Evolutionary conservation across 352 stramenopile species (phyloP).

Genomic region (Phytophthora vignae): DNA sequence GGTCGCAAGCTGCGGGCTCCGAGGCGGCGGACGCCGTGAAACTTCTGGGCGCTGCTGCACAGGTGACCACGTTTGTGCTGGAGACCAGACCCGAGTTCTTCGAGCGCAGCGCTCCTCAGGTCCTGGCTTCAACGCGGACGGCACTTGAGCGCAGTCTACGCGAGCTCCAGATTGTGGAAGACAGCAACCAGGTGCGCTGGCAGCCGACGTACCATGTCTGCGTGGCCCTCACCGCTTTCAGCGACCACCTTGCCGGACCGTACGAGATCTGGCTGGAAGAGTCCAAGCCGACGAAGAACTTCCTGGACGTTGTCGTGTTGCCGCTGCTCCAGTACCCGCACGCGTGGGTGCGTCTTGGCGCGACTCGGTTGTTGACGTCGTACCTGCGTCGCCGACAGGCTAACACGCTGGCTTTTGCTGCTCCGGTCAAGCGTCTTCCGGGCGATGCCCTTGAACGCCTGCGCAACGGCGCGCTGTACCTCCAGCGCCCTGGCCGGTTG

Average conservation of each 20-base stretch:
- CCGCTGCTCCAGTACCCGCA: constrained; percentile 81
- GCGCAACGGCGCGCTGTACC: constrained; percentile 49
- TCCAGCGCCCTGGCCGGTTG: constrained; percentile 63
- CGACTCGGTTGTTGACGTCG: constrained; percentile 65
- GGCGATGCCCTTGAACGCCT: constrained; percentile 31
- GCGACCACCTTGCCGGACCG: constrained; percentile 59
- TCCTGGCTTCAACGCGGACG: constrained; percentile 48
- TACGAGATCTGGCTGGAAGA: constrained; percentile 73
- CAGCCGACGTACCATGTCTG: constrained; percentile 72
- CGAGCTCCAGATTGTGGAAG: constrained; percentile 53
- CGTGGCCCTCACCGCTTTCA: constrained; percentile 69
- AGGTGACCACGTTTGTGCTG: constrained; percentile 80
- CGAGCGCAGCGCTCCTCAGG: constrained; percentile 59
- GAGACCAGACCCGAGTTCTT: constrained; percentile 80
- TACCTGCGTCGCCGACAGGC: constrained; percentile 66
- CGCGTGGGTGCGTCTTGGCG: constrained; percentile 70
- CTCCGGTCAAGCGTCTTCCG: constrained; percentile 41
- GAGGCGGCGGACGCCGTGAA: constrained; percentile 55
- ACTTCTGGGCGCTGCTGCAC: constrained; percentile 71
- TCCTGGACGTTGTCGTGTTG: constrained; percentile 62
- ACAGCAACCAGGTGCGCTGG: constrained; percentile 65
- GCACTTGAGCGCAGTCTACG: constrained; percentile 50
- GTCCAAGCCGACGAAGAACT: constrained; percentile 29
- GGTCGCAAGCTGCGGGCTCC: constrained; percentile 47
- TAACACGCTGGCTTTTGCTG: constrained; percentile 50